A percentile compares a stretch with the other conserved stretches of the same genome.
Evolutionary conservation across 2,329 filamentous ascomycete genomes (phyloP).

Genomic region (Bipolaris zeicola): DNA sequence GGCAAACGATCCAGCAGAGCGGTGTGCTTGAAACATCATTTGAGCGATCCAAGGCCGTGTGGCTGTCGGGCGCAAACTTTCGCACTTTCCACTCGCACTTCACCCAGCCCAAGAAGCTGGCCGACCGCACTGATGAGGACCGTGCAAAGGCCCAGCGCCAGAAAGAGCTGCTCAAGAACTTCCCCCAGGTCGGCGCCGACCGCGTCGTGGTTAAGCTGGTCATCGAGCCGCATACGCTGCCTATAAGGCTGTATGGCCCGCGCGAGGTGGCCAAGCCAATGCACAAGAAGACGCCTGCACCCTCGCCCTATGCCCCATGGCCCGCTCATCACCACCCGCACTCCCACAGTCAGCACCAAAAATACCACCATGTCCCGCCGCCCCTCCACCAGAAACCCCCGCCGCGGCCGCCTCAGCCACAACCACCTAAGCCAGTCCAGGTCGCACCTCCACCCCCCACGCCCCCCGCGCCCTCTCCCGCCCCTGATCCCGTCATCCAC

Average conservation of each 20-base stretch:
- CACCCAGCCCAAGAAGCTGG: slow-evolving; percentile 45
- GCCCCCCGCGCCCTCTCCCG: slow-evolving; percentile 47
- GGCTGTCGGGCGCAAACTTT: slow-evolving; percentile 47
- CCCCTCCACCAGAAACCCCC: slow-evolving; percentile 28
- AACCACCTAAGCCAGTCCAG: slow-evolving; percentile 35
- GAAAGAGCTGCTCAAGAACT: slow-evolving; percentile 51
- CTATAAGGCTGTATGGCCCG: slow-evolving; percentile 58
- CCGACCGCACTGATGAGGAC: slow-evolving; percentile 69
- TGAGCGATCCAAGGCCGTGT: slow-evolving; percentile 67
- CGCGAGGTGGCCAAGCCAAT: slow-evolving; percentile 31
- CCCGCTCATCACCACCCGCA: slow-evolving; percentile 36
- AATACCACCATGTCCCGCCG: slow-evolving; percentile 29
- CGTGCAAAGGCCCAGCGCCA: slow-evolving; percentile 65
- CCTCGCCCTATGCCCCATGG: slow-evolving; percentile 41
- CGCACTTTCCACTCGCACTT: slow-evolving; percentile 46
- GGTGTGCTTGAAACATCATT: slow-evolving; percentile 77
- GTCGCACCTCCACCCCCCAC: slow-evolving; percentile 29
- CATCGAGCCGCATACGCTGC: slow-evolving; percentile 79
- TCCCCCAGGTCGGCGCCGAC: slow-evolving; percentile 43
- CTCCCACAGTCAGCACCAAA: slow-evolving; percentile 22
- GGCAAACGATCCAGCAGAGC: slow-evolving; percentile 76
- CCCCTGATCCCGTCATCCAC: slow-evolving; percentile 79
- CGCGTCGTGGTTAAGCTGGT: slow-evolving; percentile 56
- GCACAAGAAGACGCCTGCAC: slow-evolving; percentile 37
- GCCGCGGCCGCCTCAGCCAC: slow-evolving; percentile 32